A percentile compares a stretch with the other conserved stretches of the same genome.
Conservation (phyloP, 345 rosid species). For the Nasturtium officinale region DNA sequence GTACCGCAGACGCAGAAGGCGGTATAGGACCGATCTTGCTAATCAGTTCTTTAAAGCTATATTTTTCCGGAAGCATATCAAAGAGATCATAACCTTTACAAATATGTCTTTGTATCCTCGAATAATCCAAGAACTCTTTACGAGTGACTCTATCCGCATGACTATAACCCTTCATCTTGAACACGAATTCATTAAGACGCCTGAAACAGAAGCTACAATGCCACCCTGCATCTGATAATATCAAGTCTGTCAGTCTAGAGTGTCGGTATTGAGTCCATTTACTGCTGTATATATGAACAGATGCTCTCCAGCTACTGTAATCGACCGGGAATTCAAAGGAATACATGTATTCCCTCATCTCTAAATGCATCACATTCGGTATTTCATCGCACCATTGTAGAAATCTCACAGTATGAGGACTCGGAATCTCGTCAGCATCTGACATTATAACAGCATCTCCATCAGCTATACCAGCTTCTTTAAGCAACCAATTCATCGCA, state of each 20-base stretch:
- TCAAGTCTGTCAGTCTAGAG: slow-evolving; percentile 61
- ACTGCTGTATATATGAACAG: slow-evolving; percentile 53
- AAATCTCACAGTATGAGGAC: slow-evolving; percentile 73
- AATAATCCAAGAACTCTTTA: slow-evolving; percentile 50
- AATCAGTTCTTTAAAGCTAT: slow-evolving; percentile 71
- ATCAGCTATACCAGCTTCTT: slow-evolving; percentile 56
- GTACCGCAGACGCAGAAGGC: slow-evolving; percentile 83
- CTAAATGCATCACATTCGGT: slow-evolving; percentile 70
- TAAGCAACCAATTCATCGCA: slow-evolving; percentile 70
- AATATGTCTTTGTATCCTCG: slow-evolving; percentile 67
- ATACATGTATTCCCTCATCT: slow-evolving; percentile 78
- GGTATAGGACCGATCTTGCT: slow-evolving; percentile 83
- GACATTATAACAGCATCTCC: slow-evolving; percentile 83
- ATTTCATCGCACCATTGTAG: slow-evolving; percentile 85
- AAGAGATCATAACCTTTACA: slow-evolving; percentile 77
- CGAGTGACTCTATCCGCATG: slow-evolving; percentile 81
- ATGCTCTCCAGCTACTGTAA: slow-evolving; percentile 84
- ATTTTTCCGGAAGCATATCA: slow-evolving; percentile 91
- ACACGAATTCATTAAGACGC: slow-evolving; percentile 60
- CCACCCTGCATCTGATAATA: slow-evolving; percentile 94
- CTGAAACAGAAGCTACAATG: slow-evolving; percentile 94
- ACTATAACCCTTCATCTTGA: slow-evolving; percentile 93
- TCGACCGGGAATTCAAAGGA: slow-evolving; percentile 92
- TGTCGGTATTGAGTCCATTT: slow-evolving; percentile 68
- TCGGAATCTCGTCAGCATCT: slow-evolving; percentile 85